These are phyloP conservation scores for Eucalyptus regnans DNA, from an alignment of 345 rosid species.

Conservation along the genomic window DNA sequence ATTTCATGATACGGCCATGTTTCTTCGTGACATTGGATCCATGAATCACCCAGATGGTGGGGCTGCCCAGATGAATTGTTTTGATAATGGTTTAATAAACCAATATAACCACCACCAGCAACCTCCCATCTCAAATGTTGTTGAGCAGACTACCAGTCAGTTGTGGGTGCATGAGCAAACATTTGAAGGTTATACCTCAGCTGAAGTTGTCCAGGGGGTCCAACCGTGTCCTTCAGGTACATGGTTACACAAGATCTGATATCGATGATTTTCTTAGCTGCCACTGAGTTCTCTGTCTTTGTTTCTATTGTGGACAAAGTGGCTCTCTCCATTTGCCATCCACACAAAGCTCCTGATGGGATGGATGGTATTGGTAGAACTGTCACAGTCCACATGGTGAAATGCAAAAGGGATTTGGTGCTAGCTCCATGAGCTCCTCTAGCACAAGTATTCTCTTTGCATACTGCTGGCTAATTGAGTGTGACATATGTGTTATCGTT, in stretches of 20 bases:
- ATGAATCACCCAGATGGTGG: constrained; percentile 10
- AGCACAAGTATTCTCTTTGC: constrained; percentile 22
- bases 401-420: constrained; percentile 20
- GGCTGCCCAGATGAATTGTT: background rate
- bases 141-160: constrained; percentile 13
- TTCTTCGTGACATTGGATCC: constrained; percentile 27
- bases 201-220: constrained; percentile 6
- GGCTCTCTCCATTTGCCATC: constrained; percentile 27
- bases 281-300: constrained; percentile 2
- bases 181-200: background rate
- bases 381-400: constrained; percentile 21
- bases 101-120: constrained; percentile 17
- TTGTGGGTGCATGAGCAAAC: constrained; percentile 29
- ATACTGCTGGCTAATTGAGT: background rate
- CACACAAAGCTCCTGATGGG: constrained; percentile 30
- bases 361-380: constrained; percentile 30
- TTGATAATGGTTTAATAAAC: constrained; percentile 4
- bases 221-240: constrained; percentile 36
- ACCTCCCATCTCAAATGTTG: background rate
- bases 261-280: background rate
- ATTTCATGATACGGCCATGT: constrained; percentile 35
- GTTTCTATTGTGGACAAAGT: constrained; percentile 20
- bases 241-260: background rate
- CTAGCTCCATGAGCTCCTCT: constrained; percentile 37
- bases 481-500: background rate